phyloP scores from a whole-genome alignment of 106 monocot species.

The Dendrobium nobile region DNA sequence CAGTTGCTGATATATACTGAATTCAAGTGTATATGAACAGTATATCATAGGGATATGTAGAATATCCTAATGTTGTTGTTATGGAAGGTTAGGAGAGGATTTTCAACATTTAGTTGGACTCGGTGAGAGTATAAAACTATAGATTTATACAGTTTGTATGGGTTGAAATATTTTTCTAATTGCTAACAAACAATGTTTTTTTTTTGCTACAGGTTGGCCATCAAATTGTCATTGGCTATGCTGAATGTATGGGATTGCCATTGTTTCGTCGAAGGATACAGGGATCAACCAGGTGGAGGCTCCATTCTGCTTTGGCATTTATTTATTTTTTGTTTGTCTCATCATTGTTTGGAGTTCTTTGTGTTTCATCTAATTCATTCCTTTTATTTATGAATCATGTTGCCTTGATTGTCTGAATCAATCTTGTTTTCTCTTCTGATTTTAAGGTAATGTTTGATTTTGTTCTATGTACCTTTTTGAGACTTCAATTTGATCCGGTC shows the following conservation, averaged over 20 bases:
- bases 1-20: not conserved
- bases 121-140: not conserved
- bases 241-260: constrained; percentile 94
- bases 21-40: not conserved
- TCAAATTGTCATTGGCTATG: constrained; percentile 83
- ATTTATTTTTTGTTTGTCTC: not conserved
- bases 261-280: constrained; percentile 78
- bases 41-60: not conserved
- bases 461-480: not conserved
- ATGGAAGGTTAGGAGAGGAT: not conserved
- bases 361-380: not conserved
- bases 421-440: not conserved
- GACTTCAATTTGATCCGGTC: not conserved
- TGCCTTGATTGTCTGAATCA: not conserved
- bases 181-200: not conserved
- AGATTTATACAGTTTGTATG: not conserved
- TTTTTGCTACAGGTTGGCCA: constrained; percentile 67
- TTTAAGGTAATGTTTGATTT: not conserved
- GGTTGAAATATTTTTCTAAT: not conserved
- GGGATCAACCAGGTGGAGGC: constrained; percentile 58
- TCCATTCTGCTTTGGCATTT: not conserved
- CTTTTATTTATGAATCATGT: not conserved
- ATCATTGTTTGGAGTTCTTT: not conserved
- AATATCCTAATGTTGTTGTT: not conserved
- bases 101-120: not conserved